Percentiles rank a stretch among this genome's conserved stretches.
Conservation (phyloP, 2,329 filamentous ascomycete species). For the Camillea tinctor region DNA sequence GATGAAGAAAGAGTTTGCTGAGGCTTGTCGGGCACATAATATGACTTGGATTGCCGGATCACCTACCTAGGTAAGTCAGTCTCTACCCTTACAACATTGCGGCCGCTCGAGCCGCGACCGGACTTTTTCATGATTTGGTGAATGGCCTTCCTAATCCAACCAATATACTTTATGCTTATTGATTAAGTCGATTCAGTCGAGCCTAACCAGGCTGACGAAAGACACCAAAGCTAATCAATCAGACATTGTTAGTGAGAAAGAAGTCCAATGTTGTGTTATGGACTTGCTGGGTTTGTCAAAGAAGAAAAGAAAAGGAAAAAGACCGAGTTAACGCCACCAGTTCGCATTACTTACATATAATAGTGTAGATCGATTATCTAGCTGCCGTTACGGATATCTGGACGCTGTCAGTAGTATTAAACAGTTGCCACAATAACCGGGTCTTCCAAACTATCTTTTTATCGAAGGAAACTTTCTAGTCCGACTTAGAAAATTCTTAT, state of each 20-base stretch:
- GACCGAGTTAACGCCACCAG: not conserved
- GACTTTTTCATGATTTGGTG: constrained; percentile 11
- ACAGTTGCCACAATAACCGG: not conserved
- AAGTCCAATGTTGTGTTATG: not conserved
- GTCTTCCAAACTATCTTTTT: not conserved
- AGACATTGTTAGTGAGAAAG: not conserved
- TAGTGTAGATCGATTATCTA: not conserved
- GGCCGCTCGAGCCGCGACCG: constrained; percentile 21
- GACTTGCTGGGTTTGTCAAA: not conserved
- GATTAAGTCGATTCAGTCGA: not conserved
- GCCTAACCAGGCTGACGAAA: not conserved
- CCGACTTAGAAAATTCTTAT: not conserved
- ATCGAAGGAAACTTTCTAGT: not conserved
- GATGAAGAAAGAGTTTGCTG: too few species aligned
- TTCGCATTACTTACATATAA: not conserved
- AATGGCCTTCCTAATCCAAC: constrained; percentile 12
- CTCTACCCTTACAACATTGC: constrained; percentile 13
- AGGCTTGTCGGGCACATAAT: constrained; percentile 1
- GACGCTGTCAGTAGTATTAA: too few species aligned
- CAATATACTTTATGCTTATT: not conserved
- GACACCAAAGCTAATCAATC: not conserved
- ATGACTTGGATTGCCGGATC: too few species aligned
- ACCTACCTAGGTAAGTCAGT: too few species aligned
- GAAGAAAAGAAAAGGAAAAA: too few species aligned
- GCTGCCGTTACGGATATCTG: not conserved